Evolutionary conservation across 139 green algal species (phyloP).

Genomic region (Mesotaenium endlicherianum): DNA sequence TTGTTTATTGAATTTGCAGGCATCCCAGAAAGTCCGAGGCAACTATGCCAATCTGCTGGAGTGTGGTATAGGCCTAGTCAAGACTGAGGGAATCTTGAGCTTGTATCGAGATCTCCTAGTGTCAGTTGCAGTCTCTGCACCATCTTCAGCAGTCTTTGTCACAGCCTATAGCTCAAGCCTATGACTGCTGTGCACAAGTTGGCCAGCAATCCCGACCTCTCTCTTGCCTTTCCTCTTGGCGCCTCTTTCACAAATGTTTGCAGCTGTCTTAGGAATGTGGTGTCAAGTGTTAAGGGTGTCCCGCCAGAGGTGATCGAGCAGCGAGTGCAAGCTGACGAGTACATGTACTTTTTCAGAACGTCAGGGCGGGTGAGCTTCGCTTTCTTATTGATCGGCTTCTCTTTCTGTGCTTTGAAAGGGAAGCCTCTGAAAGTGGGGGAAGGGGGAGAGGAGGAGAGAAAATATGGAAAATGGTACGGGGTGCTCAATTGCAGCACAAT

Average conservation of each 20-base stretch:
- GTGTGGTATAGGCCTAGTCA: conserved; percentile 37
- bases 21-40: conserved; percentile 31
- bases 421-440: no score
- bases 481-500: no score
- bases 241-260: conserved; percentile 7
- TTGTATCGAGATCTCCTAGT: conserved; percentile 38
- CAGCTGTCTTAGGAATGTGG: conserved; percentile 43
- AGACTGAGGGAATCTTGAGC: conserved; percentile 2
- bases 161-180: conserved; percentile 50
- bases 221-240: no score
- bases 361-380: no score
- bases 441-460: no score
- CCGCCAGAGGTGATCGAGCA: conserved; percentile 58
- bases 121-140: conserved; percentile 44
- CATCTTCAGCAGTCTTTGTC: conserved; percentile 55
- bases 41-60: conserved; percentile 39
- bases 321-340: conserved; percentile 53
- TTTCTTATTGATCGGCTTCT: no score
- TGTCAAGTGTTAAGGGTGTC: conserved; percentile 53
- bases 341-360: no score
- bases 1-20: no score
- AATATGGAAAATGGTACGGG: no score
- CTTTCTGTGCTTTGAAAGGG: no score
- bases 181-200: background rate
- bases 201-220: no score